These are phyloP conservation scores for Brachypodium distachyon DNA, from an alignment of 202 grass and related monocot genomes.

Conservation along the genomic window DNA sequence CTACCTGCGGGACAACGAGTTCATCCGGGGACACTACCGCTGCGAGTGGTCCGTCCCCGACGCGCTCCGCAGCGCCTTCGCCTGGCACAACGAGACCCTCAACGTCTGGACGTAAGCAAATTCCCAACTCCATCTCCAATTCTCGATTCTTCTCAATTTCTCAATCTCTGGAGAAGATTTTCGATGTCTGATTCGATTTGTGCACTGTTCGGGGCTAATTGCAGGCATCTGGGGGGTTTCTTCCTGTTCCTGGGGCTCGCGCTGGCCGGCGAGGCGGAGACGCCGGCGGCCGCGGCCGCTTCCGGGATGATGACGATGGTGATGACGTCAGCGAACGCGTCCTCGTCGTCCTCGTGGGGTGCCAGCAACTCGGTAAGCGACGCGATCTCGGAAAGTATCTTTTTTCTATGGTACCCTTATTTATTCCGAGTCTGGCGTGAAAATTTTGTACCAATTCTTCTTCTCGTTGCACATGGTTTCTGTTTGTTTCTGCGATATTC, in stretches of 20 bases:
- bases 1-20: slow-evolving; percentile 88
- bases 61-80: slow-evolving; percentile 85
- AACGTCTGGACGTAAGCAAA: slow-evolving; percentile 98
- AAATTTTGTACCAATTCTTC: too few species aligned
- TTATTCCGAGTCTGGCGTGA: too few species aligned
- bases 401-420: too few species aligned
- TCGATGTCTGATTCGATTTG: background rate
- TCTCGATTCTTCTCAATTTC: background rate
- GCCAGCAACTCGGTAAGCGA: slow-evolving; percentile 39
- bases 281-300: background rate
- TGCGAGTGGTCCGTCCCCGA: slow-evolving; percentile 84
- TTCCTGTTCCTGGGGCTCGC: slow-evolving; percentile 72
- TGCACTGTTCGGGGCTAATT: background rate
- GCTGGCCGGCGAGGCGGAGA: slow-evolving; percentile 24
- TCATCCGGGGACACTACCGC: slow-evolving; percentile 72
- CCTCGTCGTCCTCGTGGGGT: slow-evolving; percentile 25
- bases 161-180: background rate
- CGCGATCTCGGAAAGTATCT: too few species aligned
- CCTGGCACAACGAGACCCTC: slow-evolving; percentile 99
- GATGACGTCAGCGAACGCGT: slow-evolving; percentile 32
- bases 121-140: background rate
- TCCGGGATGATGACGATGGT: slow-evolving; percentile 34
- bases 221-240: slow-evolving; percentile 91
- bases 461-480: too few species aligned
- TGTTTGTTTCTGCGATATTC: too few species aligned